Conservation (phyloP, 768 basidiomycete species). For the Leccinum subtestaceum region DNA sequence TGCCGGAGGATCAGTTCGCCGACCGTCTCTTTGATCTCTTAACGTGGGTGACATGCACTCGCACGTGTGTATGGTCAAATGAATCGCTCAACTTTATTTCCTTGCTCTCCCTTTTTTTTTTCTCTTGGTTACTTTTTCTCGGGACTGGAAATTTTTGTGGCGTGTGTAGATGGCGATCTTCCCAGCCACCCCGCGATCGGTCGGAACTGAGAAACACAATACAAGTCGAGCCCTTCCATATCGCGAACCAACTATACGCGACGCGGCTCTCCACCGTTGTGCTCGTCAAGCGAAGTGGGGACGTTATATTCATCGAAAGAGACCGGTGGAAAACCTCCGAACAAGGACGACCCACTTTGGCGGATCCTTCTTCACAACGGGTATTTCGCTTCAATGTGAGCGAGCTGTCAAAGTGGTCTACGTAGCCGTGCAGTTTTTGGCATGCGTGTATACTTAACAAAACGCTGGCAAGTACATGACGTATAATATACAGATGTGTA, state of each 20-base stretch:
- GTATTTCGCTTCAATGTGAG: conserved; percentile 46
- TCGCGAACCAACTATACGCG: conserved; percentile 43
- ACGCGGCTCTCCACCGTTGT: conserved; percentile 75
- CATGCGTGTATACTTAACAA: conserved; percentile 5
- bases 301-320: conserved; percentile 66
- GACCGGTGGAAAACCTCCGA: conserved; percentile 56
- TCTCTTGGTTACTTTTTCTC: background rate
- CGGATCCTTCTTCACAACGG: conserved; percentile 45
- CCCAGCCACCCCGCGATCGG: conserved; percentile 45
- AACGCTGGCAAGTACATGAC: conserved; percentile 30
- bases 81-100: conserved; percentile 7
- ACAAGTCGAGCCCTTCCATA: conserved; percentile 51
- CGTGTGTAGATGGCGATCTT: conserved; percentile 25
- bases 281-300: conserved; percentile 57
- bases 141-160: background rate
- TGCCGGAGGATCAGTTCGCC: conserved; percentile 51
- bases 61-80: background rate
- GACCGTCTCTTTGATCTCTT: conserved; percentile 64
- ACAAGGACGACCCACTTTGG: conserved; percentile 39
- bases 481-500: conserved; percentile 31
- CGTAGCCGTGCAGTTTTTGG: conserved; percentile 8
- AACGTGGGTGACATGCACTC: conserved; percentile 50
- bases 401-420: conserved; percentile 23
- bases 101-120: background rate
- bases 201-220: conserved; percentile 61